Evolutionary conservation across 331 rosid genomes (phyloP).

Genomic region (Malus hybrid): DNA sequence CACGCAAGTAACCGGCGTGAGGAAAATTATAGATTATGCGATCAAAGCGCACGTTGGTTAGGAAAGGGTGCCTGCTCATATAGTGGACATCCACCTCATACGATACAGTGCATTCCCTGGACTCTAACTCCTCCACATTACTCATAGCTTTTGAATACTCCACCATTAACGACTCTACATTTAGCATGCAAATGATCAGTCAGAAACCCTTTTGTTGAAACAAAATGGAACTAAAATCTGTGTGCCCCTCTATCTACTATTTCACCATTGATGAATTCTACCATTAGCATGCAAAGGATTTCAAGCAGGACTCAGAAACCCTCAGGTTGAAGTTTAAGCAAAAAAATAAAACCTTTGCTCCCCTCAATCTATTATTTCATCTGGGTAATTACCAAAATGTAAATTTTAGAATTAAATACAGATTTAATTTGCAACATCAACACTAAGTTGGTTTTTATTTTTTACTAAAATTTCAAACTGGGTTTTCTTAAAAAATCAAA

Average conservation of each 20-base stretch:
- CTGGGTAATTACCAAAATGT: not conserved
- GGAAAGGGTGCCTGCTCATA: not conserved
- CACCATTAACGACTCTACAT: not conserved
- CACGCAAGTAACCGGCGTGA: slow-evolving; percentile 17
- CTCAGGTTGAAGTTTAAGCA: not conserved
- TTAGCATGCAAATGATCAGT: not conserved
- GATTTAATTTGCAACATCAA: not conserved
- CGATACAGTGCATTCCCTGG: not conserved
- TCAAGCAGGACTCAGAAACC: not conserved
- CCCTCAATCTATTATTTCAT: not conserved
- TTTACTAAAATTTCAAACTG: not conserved
- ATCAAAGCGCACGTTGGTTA: not conserved
- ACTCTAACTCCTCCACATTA: slow-evolving; percentile 3
- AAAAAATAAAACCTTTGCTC: not conserved
- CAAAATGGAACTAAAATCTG: not conserved
- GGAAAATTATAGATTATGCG: slow-evolving; percentile 29
- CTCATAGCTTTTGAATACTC: not conserved
- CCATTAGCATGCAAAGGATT: not conserved
- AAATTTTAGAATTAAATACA: not conserved
- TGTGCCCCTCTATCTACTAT: not conserved
- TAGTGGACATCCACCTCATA: slow-evolving; percentile 11
- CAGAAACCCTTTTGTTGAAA: not conserved
- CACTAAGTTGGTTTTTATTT: not conserved
- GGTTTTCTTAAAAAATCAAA: not conserved
- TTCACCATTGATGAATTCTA: not conserved